phyloP scores from a whole-genome alignment of 2,329 filamentous ascomycete genomes.

The Colletotrichum salicis region DNA sequence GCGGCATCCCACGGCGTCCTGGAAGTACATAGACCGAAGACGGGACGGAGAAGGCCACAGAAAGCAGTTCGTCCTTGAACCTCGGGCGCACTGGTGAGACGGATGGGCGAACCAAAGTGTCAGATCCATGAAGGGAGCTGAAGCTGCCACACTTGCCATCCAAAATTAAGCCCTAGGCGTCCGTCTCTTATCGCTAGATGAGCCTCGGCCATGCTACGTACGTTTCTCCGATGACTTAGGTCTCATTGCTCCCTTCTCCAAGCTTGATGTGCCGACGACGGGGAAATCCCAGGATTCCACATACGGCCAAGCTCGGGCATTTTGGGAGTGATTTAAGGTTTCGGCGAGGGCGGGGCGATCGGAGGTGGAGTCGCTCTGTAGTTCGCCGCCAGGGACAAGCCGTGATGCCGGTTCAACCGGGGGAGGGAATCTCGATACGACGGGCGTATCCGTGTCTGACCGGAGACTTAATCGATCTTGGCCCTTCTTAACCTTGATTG shows the following conservation, averaged over 20 bases:
- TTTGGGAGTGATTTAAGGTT: neutral
- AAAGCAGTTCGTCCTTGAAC: conserved; percentile 13
- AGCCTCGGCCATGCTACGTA: neutral
- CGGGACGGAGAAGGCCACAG: conserved; percentile 20
- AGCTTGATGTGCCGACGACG: neutral
- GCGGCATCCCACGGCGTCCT: neutral
- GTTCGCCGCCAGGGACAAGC: neutral
- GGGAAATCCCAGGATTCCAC: neutral
- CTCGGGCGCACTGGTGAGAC: conserved; percentile 7
- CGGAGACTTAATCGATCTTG: neutral
- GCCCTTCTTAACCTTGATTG: neutral
- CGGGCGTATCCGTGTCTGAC: neutral
- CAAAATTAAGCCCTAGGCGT: neutral
- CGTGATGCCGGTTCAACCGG: neutral
- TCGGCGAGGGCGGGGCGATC: conserved; percentile 17
- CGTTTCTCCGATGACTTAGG: neutral
- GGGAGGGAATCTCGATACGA: neutral
- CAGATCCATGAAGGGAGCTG: neutral
- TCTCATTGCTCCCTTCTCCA: neutral
- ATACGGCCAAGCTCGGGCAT: conserved; percentile 2
- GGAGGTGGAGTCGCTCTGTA: neutral
- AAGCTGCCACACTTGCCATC: conserved; percentile 16
- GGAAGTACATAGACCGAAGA: conserved; percentile 10
- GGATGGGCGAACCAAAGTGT: conserved; percentile 5
- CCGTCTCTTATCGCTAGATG: neutral